Evolutionary conservation across 768 basidiomycete species (phyloP), one percentile per base, ranked within the genome.

Genomic region (Suillus placidus): DNA sequence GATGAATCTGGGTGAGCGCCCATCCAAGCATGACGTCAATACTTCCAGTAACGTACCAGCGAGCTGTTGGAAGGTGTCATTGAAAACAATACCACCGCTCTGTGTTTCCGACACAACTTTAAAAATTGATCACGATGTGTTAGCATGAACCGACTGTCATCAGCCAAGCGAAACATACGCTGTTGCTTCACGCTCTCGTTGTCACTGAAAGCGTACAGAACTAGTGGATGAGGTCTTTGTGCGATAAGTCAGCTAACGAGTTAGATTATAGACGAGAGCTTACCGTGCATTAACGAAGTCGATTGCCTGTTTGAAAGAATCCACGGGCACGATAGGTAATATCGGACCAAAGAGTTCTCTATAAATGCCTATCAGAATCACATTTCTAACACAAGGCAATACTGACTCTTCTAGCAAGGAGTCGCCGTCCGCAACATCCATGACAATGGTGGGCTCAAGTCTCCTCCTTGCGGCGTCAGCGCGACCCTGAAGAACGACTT

Each of bases 341-440:
- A 93, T 73, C 0, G 92, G 91, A 0, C 90, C 92, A 68, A 93
- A 93, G 3, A 92, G 73, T 72, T 93, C 92, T 66, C 90, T 91
- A 68, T 23, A 18, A 58, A 40, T 18, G 13, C 16, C 4, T 1
- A 8, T 42, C 20, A 65, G 32, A 18, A 18, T 35, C 49, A 20
- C 2, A n/a, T 56, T 26, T 42, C 43, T n/a, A 23, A 26, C 2
- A 38, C 58, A 32, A 66, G 54, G 5, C 16, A 23, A 45, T 3
- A 73, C 83, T 55, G 65, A 89, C 87, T 85, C 86, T 68, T 86
- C 83, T 74, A 93, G 77, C 37, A 92, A 72, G 0, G 84, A 74
- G 77, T 94, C 92, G 5, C 78, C 83, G 0, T 69, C 77, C 37
- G 76, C 68, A 14, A 90, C 86, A 64, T 87, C 80, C 56, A 78